Conservation (phyloP, 1,139 yeast species). For the Kodamaea plutei region DNA sequence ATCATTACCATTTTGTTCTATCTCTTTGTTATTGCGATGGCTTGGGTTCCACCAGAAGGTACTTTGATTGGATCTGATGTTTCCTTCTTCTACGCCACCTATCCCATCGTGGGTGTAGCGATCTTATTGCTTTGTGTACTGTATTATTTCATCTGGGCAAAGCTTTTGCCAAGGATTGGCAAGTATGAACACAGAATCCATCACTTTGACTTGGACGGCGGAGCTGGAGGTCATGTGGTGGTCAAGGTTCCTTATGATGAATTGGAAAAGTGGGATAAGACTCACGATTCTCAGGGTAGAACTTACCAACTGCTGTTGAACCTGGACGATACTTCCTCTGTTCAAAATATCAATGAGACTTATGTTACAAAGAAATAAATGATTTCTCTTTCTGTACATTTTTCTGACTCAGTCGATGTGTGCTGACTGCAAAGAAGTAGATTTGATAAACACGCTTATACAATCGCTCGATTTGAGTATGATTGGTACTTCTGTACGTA, state of each 20-base stretch:
- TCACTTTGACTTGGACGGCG: conserved; percentile 28
- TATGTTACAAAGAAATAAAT: no score
- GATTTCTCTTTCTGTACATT: no score
- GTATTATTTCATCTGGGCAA: conserved; percentile 34
- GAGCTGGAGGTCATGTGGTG: conserved; percentile 38
- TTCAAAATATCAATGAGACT: conserved; percentile 3
- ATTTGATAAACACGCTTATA: no score
- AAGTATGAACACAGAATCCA: conserved; percentile 29
- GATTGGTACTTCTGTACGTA: no score
- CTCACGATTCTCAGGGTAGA: conserved; percentile 17
- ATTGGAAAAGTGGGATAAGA: conserved; percentile 29
- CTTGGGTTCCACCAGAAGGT: conserved; percentile 38
- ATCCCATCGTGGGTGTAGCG: conserved; percentile 26
- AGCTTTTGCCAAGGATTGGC: conserved; percentile 28
- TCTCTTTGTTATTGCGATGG: conserved; percentile 34
- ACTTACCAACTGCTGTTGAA: conserved; percentile 6
- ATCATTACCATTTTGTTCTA: conserved; percentile 27
- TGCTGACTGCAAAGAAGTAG: no score
- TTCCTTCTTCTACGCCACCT: conserved; percentile 27
- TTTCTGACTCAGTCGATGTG: no score
- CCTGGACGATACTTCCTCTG: conserved; percentile 7
- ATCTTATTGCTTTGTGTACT: conserved; percentile 27
- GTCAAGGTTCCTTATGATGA: conserved; percentile 29
- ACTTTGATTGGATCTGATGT: conserved; percentile 34
- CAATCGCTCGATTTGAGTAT: no score